These are phyloP conservation scores for Trametes hirsuta DNA, from an alignment of 1,284 basidiomycete species.

Conservation along the genomic window DNA sequence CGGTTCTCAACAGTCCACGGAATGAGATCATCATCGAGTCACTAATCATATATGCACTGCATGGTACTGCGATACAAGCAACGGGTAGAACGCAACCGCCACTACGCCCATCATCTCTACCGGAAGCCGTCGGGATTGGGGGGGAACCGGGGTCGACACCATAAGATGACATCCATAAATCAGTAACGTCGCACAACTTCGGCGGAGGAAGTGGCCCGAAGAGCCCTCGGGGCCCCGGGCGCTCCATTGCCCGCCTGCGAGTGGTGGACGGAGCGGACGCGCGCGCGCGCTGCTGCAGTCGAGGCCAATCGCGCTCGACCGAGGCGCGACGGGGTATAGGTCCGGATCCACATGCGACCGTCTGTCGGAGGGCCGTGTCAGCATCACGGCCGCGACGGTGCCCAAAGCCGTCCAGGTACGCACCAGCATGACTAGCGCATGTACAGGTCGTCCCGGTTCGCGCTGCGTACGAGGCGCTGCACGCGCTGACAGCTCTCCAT, in stretches of 20 bases:
- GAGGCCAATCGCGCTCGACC: slow-evolving; percentile 17
- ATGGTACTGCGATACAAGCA: slow-evolving; percentile 21
- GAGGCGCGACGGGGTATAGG: slow-evolving; percentile 11
- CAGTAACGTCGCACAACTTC: slow-evolving; percentile 18
- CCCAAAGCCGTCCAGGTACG: slow-evolving; percentile 7
- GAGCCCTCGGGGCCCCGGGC: slow-evolving; percentile 10
- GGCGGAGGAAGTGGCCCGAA: slow-evolving; percentile 22
- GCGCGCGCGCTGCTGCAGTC: slow-evolving; percentile 15
- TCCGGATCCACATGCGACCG: slow-evolving; percentile 12
- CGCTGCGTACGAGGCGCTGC: slow-evolving; percentile 58
- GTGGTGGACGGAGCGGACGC: slow-evolving; percentile 13
- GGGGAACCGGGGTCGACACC: slow-evolving; percentile 14
- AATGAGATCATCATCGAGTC: slow-evolving; percentile 1
- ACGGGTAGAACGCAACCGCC: slow-evolving; percentile 17
- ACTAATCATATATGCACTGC: slow-evolving; percentile 15
- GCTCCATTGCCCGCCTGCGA: slow-evolving; percentile 6
- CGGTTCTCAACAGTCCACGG: background rate
- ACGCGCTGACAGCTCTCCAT: slow-evolving; percentile 75
- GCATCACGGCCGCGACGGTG: slow-evolving; percentile 5
- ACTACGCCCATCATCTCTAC: slow-evolving; percentile 14
- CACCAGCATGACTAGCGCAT: slow-evolving; percentile 24
- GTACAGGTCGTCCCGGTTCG: slow-evolving; percentile 30
- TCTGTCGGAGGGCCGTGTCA: slow-evolving; percentile 12
- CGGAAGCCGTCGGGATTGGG: slow-evolving; percentile 7
- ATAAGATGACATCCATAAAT: slow-evolving; percentile 25